Conservation (phyloP, 257 asterid genomes). For the Gynochthodes officinalis region DNA sequence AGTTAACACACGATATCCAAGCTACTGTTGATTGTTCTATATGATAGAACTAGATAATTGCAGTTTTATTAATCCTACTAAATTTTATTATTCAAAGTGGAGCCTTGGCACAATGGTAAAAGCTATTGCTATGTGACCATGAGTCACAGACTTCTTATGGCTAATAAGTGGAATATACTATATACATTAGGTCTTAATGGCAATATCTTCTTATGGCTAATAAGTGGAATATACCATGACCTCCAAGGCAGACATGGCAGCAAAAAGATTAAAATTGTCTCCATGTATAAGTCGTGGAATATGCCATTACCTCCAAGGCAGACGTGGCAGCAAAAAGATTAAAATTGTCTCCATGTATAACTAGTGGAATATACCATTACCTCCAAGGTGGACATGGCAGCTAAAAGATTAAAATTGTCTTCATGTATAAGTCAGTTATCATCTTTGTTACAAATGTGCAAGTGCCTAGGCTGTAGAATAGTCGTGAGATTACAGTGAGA, state of each 20-base stretch:
- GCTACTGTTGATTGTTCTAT: too few relatives aligned
- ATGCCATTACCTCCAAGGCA: constrained; percentile 89
- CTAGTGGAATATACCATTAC: constrained; percentile 95
- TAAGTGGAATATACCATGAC: too few relatives aligned
- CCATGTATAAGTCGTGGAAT: constrained; percentile 84
- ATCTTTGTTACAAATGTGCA: background rate
- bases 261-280: constrained; percentile 84
- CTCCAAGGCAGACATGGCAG: constrained; percentile 99
- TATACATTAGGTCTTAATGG: too few relatives aligned
- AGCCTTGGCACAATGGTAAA: too few relatives aligned
- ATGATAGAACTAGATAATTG: too few relatives aligned
- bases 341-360: constrained; percentile 79
- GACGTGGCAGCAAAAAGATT: constrained; percentile 99
- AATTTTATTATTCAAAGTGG: too few relatives aligned
- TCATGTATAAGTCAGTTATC: constrained; percentile 52
- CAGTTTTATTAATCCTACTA: too few relatives aligned
- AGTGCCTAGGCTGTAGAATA: background rate
- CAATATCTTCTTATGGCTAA: too few relatives aligned
- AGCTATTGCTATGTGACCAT: too few relatives aligned
- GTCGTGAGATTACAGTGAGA: background rate
- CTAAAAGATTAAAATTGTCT: constrained; percentile 54
- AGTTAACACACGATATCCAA: background rate
- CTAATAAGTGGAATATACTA: too few relatives aligned
- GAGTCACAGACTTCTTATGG: too few relatives aligned
- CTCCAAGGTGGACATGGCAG: constrained; percentile 82